Evolutionary conservation across 805 yeast genomes (phyloP).

Genomic region (Candida chilensis): DNA sequence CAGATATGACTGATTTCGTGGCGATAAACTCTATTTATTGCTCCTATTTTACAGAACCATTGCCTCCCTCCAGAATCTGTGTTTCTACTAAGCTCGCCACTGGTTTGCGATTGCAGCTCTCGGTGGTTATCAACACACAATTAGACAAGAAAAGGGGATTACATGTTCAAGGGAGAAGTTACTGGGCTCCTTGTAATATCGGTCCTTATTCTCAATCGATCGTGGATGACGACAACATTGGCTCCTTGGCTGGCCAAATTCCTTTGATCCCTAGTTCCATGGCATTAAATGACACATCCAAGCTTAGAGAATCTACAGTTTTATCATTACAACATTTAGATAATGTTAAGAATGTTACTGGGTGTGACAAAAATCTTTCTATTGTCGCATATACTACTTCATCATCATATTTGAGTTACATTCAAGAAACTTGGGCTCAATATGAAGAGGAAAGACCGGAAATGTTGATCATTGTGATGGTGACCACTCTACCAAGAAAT

Average conservation of each 20-base stretch:
- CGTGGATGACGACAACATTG: conserved; percentile 39
- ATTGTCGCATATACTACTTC: conserved; percentile 49
- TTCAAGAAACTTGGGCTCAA: conserved; percentile 31
- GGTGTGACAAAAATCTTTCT: conserved; percentile 30
- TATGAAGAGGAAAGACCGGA: conserved; percentile 19
- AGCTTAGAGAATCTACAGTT: conserved; percentile 14
- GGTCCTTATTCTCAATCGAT: conserved; percentile 95
- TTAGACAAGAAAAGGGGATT: conserved; percentile 47
- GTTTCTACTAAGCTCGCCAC: conserved; percentile 48
- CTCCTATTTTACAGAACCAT: conserved; percentile 41
- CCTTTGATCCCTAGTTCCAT: conserved; percentile 71
- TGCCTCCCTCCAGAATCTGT: conserved; percentile 89
- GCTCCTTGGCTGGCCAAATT: conserved; percentile 82
- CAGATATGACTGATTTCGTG: conserved; percentile 57
- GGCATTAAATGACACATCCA: conserved; percentile 24
- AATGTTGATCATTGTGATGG: conserved; percentile 42
- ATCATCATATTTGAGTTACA: conserved; percentile 13
- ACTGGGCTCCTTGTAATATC: conserved; percentile 98
- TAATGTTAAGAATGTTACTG: conserved; percentile 49
- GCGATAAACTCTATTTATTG: conserved; percentile 55
- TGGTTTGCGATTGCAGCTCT: conserved; percentile 38
- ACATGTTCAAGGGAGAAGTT: conserved; percentile 88
- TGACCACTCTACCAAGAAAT: conserved; percentile 48
- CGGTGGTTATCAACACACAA: conserved; percentile 41
- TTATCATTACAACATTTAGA: conserved; percentile 71